phyloP scores from a whole-genome alignment of 805 yeast genomes.

The Starmera quercuum region DNA sequence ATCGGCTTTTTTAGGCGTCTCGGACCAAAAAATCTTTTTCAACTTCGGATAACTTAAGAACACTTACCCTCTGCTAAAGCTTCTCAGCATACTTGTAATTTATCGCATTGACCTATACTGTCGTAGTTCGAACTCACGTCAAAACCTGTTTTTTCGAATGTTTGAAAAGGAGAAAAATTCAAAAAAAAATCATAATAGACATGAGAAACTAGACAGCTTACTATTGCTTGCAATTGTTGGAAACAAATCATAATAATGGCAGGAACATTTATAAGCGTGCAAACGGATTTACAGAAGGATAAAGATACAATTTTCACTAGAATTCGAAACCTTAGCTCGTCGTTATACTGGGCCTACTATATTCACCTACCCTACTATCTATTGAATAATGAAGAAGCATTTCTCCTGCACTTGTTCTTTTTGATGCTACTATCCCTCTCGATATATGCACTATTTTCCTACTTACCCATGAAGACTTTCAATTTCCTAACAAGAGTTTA shows the following conservation, averaged over 20 bases:
- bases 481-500: conserved; percentile 19
- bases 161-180: not conserved
- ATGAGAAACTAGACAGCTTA: not conserved
- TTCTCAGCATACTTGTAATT: no score
- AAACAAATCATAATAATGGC: not conserved
- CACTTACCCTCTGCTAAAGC: no score
- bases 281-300: conserved; percentile 21
- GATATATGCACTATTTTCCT: conserved; percentile 29
- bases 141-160: no score
- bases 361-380: conserved; percentile 36
- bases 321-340: conserved; percentile 21
- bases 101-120: no score
- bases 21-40: no score
- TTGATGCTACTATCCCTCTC: conserved; percentile 28
- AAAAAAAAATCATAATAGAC: not conserved
- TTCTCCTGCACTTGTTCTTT: conserved; percentile 29
- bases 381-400: conserved; percentile 35
- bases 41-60: no score
- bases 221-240: not conserved
- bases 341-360: conserved; percentile 35
- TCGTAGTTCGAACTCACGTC: no score
- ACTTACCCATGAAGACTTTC: conserved; percentile 19
- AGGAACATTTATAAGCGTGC: conserved; percentile 21
- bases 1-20: no score
- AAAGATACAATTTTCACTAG: conserved; percentile 18